Evolutionary conservation across 2,329 filamentous ascomycete species (phyloP), one percentile per base, ranked within the genome.

Genomic region (Parastagonospora nodorum): DNA sequence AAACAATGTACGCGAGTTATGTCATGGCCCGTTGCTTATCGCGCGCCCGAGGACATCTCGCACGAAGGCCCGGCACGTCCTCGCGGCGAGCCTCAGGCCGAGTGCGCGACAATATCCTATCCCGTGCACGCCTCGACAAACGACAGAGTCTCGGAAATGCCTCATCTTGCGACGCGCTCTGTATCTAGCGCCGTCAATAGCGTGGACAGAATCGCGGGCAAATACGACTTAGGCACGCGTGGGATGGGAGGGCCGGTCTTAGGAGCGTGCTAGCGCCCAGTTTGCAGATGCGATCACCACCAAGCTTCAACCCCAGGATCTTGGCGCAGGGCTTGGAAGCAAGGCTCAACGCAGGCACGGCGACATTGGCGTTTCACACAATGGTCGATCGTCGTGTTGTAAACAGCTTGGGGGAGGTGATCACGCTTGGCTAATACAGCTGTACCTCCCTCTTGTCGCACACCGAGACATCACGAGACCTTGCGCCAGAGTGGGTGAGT

Each of bases 1-100:
- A 32, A 39, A 39, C 42, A 31, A 40, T 46, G 38, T 48, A 42
- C 30, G 32, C 33, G 29, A 45, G 8, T 55, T 53, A 51, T 64
- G 61, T 64, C 58, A 58, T 61, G 29, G 55, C 41, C 39, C 41
- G 35, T 32, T 49, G 58, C 58, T 63, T 64, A 61, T 59, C 59
- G 48, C 42, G 40, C 32, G 16, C 39, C 48, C 47, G 51, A 41
- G 44, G n/a, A 19, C 44, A 53, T 39, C 36, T 47, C 36, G 32
- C 46, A 35, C 43, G 27, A 37, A 28, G 15, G 30, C 41, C 16
- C 51, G 41, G 5, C 36, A 37, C 14, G 35, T 10, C 35, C 35
- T 24, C 19, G 15, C 35, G 14, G 7, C 37, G 5, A 32, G 8
- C 30, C 24, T 16, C 16, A 19, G 19, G 4, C 37, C 24, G 16